A percentile compares a stretch with the other conserved stretches of the same genome.
Conservation (phyloP, 768 basidiomycete species). For the Sutorius australiensis region DNA sequence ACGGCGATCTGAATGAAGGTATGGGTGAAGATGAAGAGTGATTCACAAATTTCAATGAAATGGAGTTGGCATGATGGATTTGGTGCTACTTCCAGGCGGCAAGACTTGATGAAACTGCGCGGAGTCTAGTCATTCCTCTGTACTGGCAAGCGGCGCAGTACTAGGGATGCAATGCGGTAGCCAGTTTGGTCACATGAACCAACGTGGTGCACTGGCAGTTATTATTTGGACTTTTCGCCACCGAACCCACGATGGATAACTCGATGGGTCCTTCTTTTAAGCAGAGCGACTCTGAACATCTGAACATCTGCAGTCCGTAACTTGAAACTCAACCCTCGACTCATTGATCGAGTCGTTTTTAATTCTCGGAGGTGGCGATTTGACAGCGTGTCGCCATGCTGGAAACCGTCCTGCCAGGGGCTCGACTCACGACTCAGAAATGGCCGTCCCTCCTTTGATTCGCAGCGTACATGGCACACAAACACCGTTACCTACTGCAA, state of each 20-base stretch:
- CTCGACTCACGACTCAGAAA: background rate
- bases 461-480: background rate
- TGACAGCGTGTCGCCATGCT: background rate
- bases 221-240: background rate
- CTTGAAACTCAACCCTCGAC: too few relatives aligned
- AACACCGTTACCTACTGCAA: background rate
- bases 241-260: background rate
- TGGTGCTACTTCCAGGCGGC: background rate
- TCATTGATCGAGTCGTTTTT: background rate
- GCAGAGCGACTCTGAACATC: background rate
- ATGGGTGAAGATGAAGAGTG: constrained; percentile 23
- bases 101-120: background rate
- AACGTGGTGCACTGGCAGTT: too few relatives aligned
- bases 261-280: background rate
- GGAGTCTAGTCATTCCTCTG: too few relatives aligned
- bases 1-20: constrained; percentile 16
- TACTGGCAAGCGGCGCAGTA: background rate
- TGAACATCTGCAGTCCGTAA: background rate
- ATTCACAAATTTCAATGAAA: background rate
- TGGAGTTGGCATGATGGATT: background rate
- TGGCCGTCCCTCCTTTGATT: background rate
- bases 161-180: background rate
- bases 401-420: background rate
- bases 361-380: background rate
- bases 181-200: too few relatives aligned